These are phyloP conservation scores for Zygosaccharomyces sapae DNA, from an alignment of 1,139 yeast genomes.

Conservation along the genomic window DNA sequence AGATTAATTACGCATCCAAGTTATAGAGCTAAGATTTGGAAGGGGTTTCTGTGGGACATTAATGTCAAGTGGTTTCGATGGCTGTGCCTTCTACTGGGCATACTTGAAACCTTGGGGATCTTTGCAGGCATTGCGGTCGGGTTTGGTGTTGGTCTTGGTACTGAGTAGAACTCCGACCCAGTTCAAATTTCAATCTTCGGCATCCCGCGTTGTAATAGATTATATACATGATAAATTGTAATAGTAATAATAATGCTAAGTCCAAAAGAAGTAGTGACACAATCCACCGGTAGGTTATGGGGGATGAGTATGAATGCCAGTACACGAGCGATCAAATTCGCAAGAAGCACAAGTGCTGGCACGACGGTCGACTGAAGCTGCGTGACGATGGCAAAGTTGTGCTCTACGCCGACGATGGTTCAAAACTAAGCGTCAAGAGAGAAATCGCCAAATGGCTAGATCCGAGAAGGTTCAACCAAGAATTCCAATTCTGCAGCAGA, in stretches of 20 bases:
- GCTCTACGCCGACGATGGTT: constrained; percentile 26
- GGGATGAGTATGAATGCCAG: constrained; percentile 31
- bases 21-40: constrained; percentile 20
- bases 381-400: constrained; percentile 25
- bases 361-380: constrained; percentile 33
- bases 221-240: neutral
- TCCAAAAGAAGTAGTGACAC: no score
- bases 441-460: constrained; percentile 23
- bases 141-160: constrained; percentile 36
- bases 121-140: constrained; percentile 36
- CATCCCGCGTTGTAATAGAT: constrained; percentile 5
- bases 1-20: constrained; percentile 22
- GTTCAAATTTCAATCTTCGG: neutral
- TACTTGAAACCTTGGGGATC: constrained; percentile 22
- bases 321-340: constrained; percentile 30
- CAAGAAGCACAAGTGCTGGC: constrained; percentile 36
- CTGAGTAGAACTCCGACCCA: neutral
- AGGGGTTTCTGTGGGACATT: constrained; percentile 30
- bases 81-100: constrained; percentile 26
- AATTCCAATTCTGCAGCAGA: constrained; percentile 30
- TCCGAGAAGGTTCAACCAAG: constrained; percentile 26
- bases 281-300: no score
- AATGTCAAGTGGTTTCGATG: constrained; percentile 28
- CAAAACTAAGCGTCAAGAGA: constrained; percentile 24
- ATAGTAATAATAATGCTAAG: no score